A percentile compares a stretch with the other conserved stretches of the same genome.
Conservation (phyloP, 805 yeast genomes). For the Zygosaccharomyces kombuchaensis region DNA sequence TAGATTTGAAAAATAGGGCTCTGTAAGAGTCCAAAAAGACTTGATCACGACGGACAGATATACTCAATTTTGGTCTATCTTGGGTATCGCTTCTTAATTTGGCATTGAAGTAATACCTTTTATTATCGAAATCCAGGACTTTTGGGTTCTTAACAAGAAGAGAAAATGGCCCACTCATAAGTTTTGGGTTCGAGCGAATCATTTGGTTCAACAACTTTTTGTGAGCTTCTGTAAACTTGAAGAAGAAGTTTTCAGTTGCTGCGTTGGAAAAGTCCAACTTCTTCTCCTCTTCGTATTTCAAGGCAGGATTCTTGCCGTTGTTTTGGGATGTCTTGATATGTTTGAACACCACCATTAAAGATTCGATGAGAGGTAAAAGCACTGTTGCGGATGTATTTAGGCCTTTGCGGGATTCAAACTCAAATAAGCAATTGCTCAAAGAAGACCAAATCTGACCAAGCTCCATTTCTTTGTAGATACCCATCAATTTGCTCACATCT, state of each 20-base stretch:
- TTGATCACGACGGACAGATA: slow-evolving; percentile 79
- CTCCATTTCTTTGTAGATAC: slow-evolving; percentile 61
- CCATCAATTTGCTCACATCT: slow-evolving; percentile 46
- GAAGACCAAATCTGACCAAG: slow-evolving; percentile 84
- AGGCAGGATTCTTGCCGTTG: slow-evolving; percentile 42
- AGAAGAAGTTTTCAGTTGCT: slow-evolving; percentile 73
- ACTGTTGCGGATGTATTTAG: slow-evolving; percentile 70
- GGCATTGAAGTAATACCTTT: slow-evolving; percentile 77
- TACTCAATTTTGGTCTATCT: slow-evolving; percentile 47
- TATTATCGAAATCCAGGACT: slow-evolving; percentile 91
- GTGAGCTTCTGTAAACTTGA: slow-evolving; percentile 84
- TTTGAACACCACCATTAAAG: slow-evolving; percentile 94
- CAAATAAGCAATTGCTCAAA: slow-evolving; percentile 63
- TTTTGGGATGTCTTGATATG: slow-evolving; percentile 58
- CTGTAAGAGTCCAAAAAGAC: slow-evolving; percentile 90
- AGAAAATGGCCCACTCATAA: slow-evolving; percentile 94
- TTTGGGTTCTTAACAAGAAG: slow-evolving; percentile 83
- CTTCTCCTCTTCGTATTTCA: slow-evolving; percentile 55
- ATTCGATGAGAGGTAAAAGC: slow-evolving; percentile 80
- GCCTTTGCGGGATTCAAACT: slow-evolving; percentile 50
- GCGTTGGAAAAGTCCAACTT: slow-evolving; percentile 65
- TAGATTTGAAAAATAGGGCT: slow-evolving; percentile 70
- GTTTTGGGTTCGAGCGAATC: slow-evolving; percentile 85
- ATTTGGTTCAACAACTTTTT: slow-evolving; percentile 82
- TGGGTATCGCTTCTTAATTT: slow-evolving; percentile 52